phyloP scores from a whole-genome alignment of 2,329 filamentous ascomycete genomes.

The Cadophora gregata region DNA sequence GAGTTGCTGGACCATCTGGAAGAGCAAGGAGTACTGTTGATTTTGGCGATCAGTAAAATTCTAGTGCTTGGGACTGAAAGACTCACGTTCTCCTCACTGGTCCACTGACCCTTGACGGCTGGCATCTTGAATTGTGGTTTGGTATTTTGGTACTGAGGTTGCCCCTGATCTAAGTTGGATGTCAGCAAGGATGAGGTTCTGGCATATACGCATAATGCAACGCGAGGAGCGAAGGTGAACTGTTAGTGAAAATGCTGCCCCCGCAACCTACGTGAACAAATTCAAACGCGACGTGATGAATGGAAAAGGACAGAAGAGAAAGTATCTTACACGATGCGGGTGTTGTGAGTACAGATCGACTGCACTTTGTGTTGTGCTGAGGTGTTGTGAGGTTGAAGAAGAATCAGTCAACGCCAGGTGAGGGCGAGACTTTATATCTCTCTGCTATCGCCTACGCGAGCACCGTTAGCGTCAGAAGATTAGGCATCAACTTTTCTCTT shows the following conservation, averaged over 20 bases:
- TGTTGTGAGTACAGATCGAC: neutral
- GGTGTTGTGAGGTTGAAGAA: neutral
- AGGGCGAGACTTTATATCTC: neutral
- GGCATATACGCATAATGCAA: neutral
- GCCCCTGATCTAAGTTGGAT: neutral
- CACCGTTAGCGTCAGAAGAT: neutral
- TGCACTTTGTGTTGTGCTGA: neutral
- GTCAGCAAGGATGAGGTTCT: neutral
- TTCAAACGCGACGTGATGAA: neutral
- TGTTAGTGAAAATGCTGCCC: neutral
- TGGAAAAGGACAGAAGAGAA: neutral
- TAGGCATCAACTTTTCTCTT: neutral
- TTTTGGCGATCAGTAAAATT: no score
- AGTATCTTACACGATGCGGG: neutral
- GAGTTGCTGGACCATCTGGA: constrained; percentile 9
- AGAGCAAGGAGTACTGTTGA: neutral
- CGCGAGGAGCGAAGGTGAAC: neutral
- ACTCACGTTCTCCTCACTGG: constrained; percentile 1
- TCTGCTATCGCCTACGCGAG: neutral
- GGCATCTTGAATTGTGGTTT: neutral
- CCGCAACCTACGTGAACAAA: neutral
- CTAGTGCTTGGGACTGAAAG: neutral
- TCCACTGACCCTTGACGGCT: neutral
- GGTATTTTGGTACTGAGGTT: neutral
- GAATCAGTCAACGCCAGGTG: neutral